Evolutionary conservation across 352 stramenopile genomes (phyloP).

Genomic region (Phytophthora vignae): DNA sequence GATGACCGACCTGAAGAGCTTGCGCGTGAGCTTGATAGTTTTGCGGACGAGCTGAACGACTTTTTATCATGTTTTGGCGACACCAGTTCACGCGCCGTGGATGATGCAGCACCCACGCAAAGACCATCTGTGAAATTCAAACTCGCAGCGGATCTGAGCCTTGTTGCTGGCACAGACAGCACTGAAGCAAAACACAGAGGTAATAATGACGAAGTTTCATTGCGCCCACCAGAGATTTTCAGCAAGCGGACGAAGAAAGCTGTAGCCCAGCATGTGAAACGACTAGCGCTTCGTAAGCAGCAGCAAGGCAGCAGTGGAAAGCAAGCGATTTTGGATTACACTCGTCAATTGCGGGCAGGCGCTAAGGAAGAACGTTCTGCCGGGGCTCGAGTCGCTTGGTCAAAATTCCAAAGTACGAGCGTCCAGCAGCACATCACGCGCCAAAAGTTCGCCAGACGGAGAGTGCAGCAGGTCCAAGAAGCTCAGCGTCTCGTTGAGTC

Average conservation of each 20-base stretch:
- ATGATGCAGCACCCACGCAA: not conserved
- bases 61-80: conserved; percentile 29
- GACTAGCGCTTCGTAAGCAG: conserved; percentile 15
- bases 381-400: conserved; percentile 36
- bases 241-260: conserved; percentile 31
- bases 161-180: not conserved
- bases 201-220: no score
- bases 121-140: not conserved
- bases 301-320: not conserved
- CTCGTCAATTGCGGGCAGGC: not conserved
- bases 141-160: not conserved
- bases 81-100: not conserved
- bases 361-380: not conserved
- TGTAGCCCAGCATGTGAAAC: conserved; percentile 28
- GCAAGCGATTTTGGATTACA: not conserved
- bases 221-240: conserved; percentile 4
- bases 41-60: conserved; percentile 35
- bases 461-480: conserved; percentile 30
- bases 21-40: conserved; percentile 34
- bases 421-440: conserved; percentile 65
- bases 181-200: no score
- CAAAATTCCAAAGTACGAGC: conserved; percentile 61
- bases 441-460: conserved; percentile 51
- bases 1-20: conserved; percentile 9
- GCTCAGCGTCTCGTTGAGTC: conserved; percentile 32